These are phyloP conservation scores for Leccinum disarticulatum DNA, from an alignment of 768 basidiomycete genomes.

Conservation along the genomic window DNA sequence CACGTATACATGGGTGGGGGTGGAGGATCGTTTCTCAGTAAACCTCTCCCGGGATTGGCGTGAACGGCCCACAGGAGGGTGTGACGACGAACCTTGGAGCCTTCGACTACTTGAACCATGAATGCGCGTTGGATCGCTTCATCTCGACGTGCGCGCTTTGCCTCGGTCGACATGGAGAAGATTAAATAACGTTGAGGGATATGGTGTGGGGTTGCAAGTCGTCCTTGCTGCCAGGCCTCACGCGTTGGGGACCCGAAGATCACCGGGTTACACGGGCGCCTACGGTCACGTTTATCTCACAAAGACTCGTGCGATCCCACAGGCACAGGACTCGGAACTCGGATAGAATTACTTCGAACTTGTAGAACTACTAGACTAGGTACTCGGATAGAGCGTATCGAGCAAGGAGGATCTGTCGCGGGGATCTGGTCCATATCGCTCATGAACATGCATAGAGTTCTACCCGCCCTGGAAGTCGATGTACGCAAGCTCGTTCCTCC, in stretches of 20 bases:
- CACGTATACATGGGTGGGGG: too few species aligned
- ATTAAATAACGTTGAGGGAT: background rate
- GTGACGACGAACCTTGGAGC: slow-evolving; percentile 48
- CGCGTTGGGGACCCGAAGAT: slow-evolving; percentile 5
- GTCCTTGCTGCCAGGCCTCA: background rate
- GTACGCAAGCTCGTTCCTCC: slow-evolving; percentile 36
- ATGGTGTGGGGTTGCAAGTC: background rate
- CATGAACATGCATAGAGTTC: background rate
- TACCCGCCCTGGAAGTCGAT: slow-evolving; percentile 25
- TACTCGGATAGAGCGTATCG: background rate
- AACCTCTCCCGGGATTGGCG: background rate
- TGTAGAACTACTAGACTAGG: background rate
- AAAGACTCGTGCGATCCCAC: background rate
- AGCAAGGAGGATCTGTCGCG: background rate
- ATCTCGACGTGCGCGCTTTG: slow-evolving; percentile 41
- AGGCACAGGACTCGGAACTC: background rate
- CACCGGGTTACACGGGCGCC: background rate
- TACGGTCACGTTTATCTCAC: background rate
- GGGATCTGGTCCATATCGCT: too few species aligned
- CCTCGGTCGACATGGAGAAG: slow-evolving; percentile 24
- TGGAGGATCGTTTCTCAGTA: background rate
- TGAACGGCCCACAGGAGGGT: background rate
- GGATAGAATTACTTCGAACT: background rate
- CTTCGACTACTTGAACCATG: slow-evolving; percentile 57
- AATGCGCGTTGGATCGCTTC: slow-evolving; percentile 61